Evolutionary conservation across 2,329 filamentous ascomycete species (phyloP), one percentile per base, ranked within the genome.

Genomic region (Ceratocystis diversiconidia): DNA sequence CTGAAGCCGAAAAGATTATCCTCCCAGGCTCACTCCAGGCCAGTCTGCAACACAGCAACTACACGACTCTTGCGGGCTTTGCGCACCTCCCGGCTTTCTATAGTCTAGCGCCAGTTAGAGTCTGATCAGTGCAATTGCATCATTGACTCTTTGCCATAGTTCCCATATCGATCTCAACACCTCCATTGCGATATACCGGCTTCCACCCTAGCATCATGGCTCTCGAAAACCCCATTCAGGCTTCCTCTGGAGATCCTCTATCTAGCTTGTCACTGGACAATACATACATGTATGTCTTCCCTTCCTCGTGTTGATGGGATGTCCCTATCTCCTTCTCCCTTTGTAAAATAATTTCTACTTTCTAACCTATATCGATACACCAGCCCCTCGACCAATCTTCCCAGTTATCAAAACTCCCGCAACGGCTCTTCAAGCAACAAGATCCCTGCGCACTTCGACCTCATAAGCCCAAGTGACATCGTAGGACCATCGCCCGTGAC

Each of bases 401-500:
- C 69, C 19, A 62, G 82, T 69, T 77, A 76, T 44, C 75, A 76
- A 67, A 79, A 77, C 48, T 78, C 83, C 32, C 82, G 79, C 67
- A 82, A 82, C 30, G 75, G 75, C 68, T 80, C 80, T 36, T 77
- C 77, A 3, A 36, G 32, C 62, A 74, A 79, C 67, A 77, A 78
- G 61, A 72, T 80, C 28, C 74, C 78, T 44, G 80, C 81, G 50
- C 79, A 76, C 71, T 79, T 87, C 78, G 74, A 82, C 73, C 70
- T 84, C 43, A 76, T 83, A 74, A 81, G 84, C 75, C 80, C 87
- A 68, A 86, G 81, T 72, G 85, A 88, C 70, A 82, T 86, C 69
- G 86, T 91, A 64, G 89, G 90, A 50, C 89, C 89, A 8, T 92
- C 89, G 19, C 89, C 90, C 6, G 89, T 92, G 28, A 91, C 90